A percentile compares a stretch with the other conserved stretches of the same genome.
phyloP scores from a whole-genome alignment of 2,329 filamentous ascomycete species.

The Arthroderma uncinatum region DNA sequence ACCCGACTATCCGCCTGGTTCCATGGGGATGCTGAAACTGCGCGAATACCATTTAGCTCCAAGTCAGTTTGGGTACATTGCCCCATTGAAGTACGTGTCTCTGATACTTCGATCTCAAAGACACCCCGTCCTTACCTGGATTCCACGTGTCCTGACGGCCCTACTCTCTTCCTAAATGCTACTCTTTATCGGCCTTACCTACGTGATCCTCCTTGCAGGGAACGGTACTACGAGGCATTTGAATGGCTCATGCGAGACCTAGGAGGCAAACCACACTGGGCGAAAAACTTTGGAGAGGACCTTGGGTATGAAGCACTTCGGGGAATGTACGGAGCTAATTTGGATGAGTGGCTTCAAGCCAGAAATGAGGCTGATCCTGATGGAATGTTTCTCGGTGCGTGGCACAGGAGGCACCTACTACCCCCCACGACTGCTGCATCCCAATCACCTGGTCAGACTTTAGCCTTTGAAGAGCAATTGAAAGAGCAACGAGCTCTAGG shows the following conservation, averaged over 20 bases:
- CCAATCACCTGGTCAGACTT: background rate
- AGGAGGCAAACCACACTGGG: slow-evolving; percentile 77
- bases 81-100: slow-evolving; percentile 83
- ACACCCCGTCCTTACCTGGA: slow-evolving; percentile 57
- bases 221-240: slow-evolving; percentile 77
- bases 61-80: slow-evolving; percentile 72
- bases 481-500: slow-evolving; percentile 22
- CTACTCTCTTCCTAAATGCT: slow-evolving; percentile 79
- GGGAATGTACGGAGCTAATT: slow-evolving; percentile 55
- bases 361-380: slow-evolving; percentile 59
- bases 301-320: slow-evolving; percentile 49
- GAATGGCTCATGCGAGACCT: slow-evolving; percentile 83
- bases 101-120: slow-evolving; percentile 49
- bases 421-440: slow-evolving; percentile 6
- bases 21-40: slow-evolving; percentile 57
- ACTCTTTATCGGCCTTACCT: slow-evolving; percentile 77
- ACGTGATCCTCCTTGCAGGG: slow-evolving; percentile 62
- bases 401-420: slow-evolving; percentile 64
- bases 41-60: slow-evolving; percentile 69
- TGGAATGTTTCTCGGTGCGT: slow-evolving; percentile 81
- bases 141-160: slow-evolving; percentile 54
- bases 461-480: slow-evolving; percentile 35
- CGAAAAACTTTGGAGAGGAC: slow-evolving; percentile 69
- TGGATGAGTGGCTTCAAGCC: slow-evolving; percentile 56
- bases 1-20: slow-evolving; percentile 77